A percentile compares a stretch with the other conserved stretches of the same genome.
Conservation (phyloP, 2,329 filamentous ascomycete species). For the Beauveria sp. region DNA sequence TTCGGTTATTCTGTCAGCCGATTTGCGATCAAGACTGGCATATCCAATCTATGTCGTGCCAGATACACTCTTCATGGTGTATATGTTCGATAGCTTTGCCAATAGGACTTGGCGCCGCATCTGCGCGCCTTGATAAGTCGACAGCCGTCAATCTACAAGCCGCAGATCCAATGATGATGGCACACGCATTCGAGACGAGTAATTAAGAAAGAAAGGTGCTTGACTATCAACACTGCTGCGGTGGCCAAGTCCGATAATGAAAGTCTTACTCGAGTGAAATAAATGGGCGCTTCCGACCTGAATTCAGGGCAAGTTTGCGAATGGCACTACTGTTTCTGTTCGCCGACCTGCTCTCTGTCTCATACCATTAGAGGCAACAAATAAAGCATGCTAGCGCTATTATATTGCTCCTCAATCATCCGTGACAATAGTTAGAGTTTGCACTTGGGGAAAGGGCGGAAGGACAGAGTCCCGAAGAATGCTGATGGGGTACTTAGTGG, state of each 20-base stretch:
- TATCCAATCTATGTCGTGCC: not conserved
- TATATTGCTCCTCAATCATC: not conserved
- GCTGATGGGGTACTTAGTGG: not conserved
- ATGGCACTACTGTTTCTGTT: too few species aligned
- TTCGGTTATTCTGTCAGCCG: not conserved
- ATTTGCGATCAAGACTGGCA: not conserved
- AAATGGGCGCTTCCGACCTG: too few species aligned
- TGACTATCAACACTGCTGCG: too few species aligned
- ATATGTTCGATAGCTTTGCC: not conserved
- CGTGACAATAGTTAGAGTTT: slow-evolving; percentile 1
- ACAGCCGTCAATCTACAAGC: not conserved
- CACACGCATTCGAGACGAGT: not conserved
- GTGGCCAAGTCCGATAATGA: too few species aligned
- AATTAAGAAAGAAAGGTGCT: too few species aligned
- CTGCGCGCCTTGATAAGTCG: not conserved
- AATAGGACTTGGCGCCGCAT: not conserved
- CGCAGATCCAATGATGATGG: not conserved
- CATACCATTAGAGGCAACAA: too few species aligned
- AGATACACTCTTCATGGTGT: not conserved
- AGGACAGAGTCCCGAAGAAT: not conserved
- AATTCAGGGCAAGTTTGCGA: too few species aligned
- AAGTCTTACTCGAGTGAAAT: too few species aligned
- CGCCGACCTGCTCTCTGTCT: too few species aligned
- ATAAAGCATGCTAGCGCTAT: too few species aligned
- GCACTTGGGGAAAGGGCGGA: slow-evolving; percentile 2